Conservation (phyloP, 495 filamentous ascomycete genomes). For the Aspergillus carlsbadensis region DNA sequence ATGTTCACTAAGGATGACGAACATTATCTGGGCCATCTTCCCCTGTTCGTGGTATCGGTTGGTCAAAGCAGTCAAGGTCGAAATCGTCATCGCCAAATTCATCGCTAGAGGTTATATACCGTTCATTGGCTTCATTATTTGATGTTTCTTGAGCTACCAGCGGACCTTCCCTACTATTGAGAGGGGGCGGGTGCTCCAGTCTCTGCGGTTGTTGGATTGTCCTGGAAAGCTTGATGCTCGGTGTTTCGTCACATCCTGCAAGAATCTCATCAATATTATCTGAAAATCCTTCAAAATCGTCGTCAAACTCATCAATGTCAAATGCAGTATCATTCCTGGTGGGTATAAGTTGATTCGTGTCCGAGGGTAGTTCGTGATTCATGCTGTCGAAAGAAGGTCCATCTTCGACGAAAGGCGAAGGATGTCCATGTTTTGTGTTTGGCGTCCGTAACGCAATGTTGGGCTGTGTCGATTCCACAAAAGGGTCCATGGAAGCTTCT, state of each 20-base stretch:
- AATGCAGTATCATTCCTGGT: conserved; percentile 25
- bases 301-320: conserved; percentile 61
- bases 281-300: conserved; percentile 63
- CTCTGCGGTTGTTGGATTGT: conserved; percentile 1
- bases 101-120: conserved; percentile 32
- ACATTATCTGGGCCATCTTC: conserved; percentile 34
- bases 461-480: conserved; percentile 19
- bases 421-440: neutral
- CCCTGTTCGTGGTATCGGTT: conserved; percentile 39
- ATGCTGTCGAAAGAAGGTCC: neutral
- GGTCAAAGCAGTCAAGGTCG: conserved; percentile 45
- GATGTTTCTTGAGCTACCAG: neutral
- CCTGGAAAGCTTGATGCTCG: conserved; percentile 45
- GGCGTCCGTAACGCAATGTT: neutral
- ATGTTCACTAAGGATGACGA: conserved; percentile 43
- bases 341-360: conserved; percentile 46
- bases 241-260: conserved; percentile 41
- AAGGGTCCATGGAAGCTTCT: conserved; percentile 38
- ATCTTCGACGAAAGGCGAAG: neutral
- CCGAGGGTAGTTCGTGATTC: neutral
- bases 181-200: conserved; percentile 9
- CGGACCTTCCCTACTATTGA: neutral
- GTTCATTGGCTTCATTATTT: conserved; percentile 3
- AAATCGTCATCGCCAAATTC: conserved; percentile 48
- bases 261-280: conserved; percentile 43